Conservation (phyloP, 345 rosid species). For the Aegle marmelos region DNA sequence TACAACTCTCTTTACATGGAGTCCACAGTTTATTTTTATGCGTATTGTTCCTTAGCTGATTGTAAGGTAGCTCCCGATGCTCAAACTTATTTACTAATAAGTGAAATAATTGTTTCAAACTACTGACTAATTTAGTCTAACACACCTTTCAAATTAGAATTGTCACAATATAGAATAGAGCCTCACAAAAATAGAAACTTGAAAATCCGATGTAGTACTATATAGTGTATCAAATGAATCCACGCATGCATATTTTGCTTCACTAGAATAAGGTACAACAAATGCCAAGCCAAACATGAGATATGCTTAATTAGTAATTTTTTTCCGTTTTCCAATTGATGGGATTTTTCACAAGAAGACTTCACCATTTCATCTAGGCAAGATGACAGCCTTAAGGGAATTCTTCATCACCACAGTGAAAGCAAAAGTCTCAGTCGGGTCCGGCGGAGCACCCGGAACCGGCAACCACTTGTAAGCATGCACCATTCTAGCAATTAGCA, state of each 20-base stretch:
- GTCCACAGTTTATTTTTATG: no score
- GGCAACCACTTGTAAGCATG: slow-evolving; percentile 79
- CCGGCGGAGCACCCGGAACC: slow-evolving; percentile 59
- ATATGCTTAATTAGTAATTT: neutral
- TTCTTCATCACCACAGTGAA: slow-evolving; percentile 94
- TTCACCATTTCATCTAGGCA: slow-evolving; percentile 38
- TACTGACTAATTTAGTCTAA: neutral
- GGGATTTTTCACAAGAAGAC: neutral
- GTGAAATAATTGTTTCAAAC: no score
- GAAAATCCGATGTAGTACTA: neutral
- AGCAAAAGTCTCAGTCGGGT: slow-evolving; percentile 79
- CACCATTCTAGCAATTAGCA: slow-evolving; percentile 84
- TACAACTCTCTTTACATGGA: no score
- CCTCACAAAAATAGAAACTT: neutral
- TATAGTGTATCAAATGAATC: neutral
- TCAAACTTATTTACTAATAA: no score
- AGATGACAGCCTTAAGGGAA: slow-evolving; percentile 64
- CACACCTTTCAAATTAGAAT: neutral
- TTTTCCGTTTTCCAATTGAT: neutral
- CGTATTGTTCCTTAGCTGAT: no score
- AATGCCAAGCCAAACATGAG: neutral
- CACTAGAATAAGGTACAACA: neutral
- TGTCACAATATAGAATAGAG: neutral
- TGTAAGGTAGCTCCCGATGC: no score
- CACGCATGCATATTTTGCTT: neutral